Conservation (phyloP, 140 eudicot species). For the Stevia rebaudiana region DNA sequence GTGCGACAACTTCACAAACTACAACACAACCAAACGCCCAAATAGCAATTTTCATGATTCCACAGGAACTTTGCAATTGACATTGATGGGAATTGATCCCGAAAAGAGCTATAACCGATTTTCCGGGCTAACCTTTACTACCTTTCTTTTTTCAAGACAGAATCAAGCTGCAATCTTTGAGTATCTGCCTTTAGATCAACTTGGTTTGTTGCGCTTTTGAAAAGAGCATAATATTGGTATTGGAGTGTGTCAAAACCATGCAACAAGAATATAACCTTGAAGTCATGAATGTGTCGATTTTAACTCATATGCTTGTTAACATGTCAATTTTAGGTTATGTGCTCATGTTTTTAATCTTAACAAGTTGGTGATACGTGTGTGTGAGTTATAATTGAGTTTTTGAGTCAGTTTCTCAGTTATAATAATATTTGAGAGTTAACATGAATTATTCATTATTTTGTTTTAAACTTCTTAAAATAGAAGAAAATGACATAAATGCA, state of each 20-base stretch:
- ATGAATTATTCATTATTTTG: too few species aligned
- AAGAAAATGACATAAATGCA: too few species aligned
- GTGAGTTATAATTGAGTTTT: too few species aligned
- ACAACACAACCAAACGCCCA: background rate
- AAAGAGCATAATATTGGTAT: background rate
- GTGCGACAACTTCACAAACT: background rate
- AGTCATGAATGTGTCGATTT: background rate
- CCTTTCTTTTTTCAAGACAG: constrained; percentile 16
- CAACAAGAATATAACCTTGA: background rate
- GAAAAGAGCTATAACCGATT: constrained; percentile 18
- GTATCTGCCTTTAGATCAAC: constrained; percentile 22
- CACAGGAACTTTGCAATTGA: constrained; percentile 8
- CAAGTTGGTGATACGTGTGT: too few species aligned
- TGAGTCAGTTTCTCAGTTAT: too few species aligned
- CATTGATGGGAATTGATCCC: constrained; percentile 17
- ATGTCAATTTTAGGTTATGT: too few species aligned
- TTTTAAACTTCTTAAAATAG: too few species aligned
- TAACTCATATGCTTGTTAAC: background rate
- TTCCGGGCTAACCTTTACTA: background rate
- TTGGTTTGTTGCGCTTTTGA: constrained; percentile 20
- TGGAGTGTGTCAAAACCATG: background rate
- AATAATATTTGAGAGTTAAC: too few species aligned
- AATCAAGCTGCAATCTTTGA: constrained; percentile 19
- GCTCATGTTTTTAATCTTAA: too few species aligned
- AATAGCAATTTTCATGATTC: constrained; percentile 8